phyloP scores from a whole-genome alignment of 768 basidiomycete species.

The Tricholomella constricta region DNA sequence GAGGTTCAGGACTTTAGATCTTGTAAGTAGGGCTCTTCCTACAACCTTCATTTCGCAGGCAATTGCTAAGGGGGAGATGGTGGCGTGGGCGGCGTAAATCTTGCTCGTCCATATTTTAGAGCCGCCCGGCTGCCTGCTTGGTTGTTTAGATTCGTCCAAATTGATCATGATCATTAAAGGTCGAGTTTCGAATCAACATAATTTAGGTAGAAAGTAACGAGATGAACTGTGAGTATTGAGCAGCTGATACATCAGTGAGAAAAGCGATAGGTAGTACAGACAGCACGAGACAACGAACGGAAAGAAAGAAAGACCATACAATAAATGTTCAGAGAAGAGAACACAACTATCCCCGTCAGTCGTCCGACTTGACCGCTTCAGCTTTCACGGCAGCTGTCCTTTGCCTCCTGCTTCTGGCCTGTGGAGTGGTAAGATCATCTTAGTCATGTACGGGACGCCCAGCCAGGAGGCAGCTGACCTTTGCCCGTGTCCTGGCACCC shows the following conservation, averaged over 20 bases:
- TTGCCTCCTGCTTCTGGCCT: conserved; percentile 21
- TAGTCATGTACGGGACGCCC: not conserved
- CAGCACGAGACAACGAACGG: conserved; percentile 7
- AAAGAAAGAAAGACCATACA: not conserved
- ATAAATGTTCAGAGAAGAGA: conserved; percentile 2
- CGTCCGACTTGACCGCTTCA: conserved; percentile 12
- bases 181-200: not conserved
- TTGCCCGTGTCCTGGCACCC: conserved; percentile 27
- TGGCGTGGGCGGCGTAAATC: too few relatives aligned
- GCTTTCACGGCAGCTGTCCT: conserved; percentile 12
- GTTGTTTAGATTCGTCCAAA: too few relatives aligned
- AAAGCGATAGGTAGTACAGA: conserved; percentile 15
- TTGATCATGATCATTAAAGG: too few relatives aligned
- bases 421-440: not conserved
- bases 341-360: not conserved
- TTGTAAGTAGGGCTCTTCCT: too few relatives aligned
- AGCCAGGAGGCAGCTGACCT: conserved; percentile 11
- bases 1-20: too few relatives aligned
- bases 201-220: not conserved
- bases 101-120: too few relatives aligned
- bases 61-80: too few relatives aligned
- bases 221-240: not conserved
- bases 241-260: conserved; percentile 7
- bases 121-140: too few relatives aligned
- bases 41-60: too few relatives aligned